Evolutionary conservation across 192 early-diverging fungal genomes (phyloP).

Genomic region (Coemansia sp.): DNA sequence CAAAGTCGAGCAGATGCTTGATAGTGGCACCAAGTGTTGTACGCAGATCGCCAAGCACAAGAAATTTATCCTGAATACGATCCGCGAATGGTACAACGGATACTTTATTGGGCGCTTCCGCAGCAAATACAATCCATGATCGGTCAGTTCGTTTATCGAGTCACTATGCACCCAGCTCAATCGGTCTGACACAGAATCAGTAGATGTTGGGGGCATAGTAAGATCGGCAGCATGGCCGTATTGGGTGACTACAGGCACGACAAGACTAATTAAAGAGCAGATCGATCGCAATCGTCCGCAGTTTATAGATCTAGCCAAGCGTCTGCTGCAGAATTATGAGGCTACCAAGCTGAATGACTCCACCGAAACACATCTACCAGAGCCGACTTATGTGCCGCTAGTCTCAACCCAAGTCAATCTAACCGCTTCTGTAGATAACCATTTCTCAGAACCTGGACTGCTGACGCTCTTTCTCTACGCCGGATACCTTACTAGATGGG

Average conservation of each 20-base stretch:
- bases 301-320: constrained; percentile 18
- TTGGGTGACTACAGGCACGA: constrained; percentile 32
- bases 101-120: constrained; percentile 37
- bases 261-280: constrained; percentile 21
- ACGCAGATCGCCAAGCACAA: constrained; percentile 19
- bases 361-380: too few relatives aligned
- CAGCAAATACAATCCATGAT: constrained; percentile 49
- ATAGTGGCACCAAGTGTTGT: constrained; percentile 16
- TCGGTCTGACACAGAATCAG: neutral
- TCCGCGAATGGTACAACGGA: constrained; percentile 37
- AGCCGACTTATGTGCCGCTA: neutral
- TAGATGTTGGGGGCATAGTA: constrained; percentile 4
- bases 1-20: constrained; percentile 32
- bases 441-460: constrained; percentile 27
- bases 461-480: constrained; percentile 26
- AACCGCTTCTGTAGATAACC: constrained; percentile 14
- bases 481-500: constrained; percentile 20
- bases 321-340: constrained; percentile 21
- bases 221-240: constrained; percentile 16
- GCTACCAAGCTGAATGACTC: constrained; percentile 2
- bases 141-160: constrained; percentile 43
- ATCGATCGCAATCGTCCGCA: constrained; percentile 27
- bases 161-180: constrained; percentile 17
- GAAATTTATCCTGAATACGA: constrained; percentile 13
- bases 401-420: too few relatives aligned